phyloP scores from a whole-genome alignment of 768 basidiomycete species.

The Naganishia vaughanmartiniae region DNA sequence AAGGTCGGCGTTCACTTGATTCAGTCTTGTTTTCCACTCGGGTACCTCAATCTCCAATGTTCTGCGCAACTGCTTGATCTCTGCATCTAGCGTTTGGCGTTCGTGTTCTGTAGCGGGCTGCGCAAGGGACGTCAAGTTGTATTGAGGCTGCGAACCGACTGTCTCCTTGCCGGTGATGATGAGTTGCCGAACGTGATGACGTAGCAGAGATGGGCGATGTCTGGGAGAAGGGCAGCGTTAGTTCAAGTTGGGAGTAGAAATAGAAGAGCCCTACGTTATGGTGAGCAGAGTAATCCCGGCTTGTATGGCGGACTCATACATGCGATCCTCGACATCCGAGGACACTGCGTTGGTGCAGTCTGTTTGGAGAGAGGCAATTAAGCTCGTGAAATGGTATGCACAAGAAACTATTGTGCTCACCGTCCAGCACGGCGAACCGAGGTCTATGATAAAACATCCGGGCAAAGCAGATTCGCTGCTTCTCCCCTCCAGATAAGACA shows the following conservation, averaged over 20 bases:
- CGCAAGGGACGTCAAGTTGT: slow-evolving; percentile 40
- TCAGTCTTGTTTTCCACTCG: slow-evolving; percentile 68
- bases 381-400: neutral
- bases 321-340: slow-evolving; percentile 88
- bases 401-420: slow-evolving; percentile 55
- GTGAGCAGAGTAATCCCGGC: slow-evolving; percentile 89
- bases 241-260: neutral
- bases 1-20: slow-evolving; percentile 17
- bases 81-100: slow-evolving; percentile 65
- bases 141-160: slow-evolving; percentile 6
- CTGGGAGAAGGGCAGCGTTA: slow-evolving; percentile 43
- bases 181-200: slow-evolving; percentile 63
- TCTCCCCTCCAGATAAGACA: slow-evolving; percentile 93
- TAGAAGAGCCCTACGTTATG: slow-evolving; percentile 60
- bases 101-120: slow-evolving; percentile 45
- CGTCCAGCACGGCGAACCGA: slow-evolving; percentile 78
- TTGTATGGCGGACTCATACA: slow-evolving; percentile 90
- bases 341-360: slow-evolving; percentile 96
- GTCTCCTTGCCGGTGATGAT: slow-evolving; percentile 22
- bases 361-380: slow-evolving; percentile 39
- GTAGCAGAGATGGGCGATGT: slow-evolving; percentile 71
- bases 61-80: slow-evolving; percentile 66
- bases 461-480: slow-evolving; percentile 74
- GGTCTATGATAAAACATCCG: slow-evolving; percentile 87
- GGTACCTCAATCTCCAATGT: slow-evolving; percentile 66